Conservation (phyloP, 2,329 filamentous ascomycete genomes). For the Colletotrichum phormii region DNA sequence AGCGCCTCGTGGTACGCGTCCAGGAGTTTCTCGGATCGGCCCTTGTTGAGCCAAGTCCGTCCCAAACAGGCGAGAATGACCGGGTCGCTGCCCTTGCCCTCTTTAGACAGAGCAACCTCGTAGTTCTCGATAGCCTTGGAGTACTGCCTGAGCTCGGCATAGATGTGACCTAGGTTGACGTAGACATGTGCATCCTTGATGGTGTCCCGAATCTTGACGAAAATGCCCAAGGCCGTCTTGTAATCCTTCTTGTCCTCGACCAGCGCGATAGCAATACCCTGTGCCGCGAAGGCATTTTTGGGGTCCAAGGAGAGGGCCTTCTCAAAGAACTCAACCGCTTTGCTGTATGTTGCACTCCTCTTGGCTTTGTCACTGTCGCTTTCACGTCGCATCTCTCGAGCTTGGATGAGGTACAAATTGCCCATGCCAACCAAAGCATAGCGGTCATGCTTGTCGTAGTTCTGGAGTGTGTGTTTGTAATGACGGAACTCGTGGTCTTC, state of each 20-base stretch:
- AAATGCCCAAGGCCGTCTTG: slow-evolving; percentile 83
- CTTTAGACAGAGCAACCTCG: slow-evolving; percentile 84
- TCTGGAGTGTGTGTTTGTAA: slow-evolving; percentile 95
- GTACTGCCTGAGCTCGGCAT: slow-evolving; percentile 90
- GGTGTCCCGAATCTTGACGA: slow-evolving; percentile 91
- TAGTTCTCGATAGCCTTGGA: slow-evolving; percentile 95
- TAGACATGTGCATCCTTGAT: slow-evolving; percentile 89
- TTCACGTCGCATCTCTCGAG: slow-evolving; percentile 93
- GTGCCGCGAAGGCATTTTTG: slow-evolving; percentile 94
- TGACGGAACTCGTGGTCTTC: slow-evolving; percentile 94
- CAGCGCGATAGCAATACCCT: slow-evolving; percentile 93
- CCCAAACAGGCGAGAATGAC: slow-evolving; percentile 87
- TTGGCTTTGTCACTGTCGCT: slow-evolving; percentile 93
- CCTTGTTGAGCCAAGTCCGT: slow-evolving; percentile 87
- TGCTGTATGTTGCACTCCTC: slow-evolving; percentile 85
- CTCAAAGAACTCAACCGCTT: slow-evolving; percentile 98
- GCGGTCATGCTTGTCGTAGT: slow-evolving; percentile 97
- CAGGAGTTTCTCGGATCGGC: slow-evolving; percentile 70
- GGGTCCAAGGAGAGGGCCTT: slow-evolving; percentile 96
- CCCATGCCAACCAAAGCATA: slow-evolving; percentile 98
- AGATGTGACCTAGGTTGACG: slow-evolving; percentile 94
- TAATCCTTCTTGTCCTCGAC: slow-evolving; percentile 95
- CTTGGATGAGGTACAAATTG: slow-evolving; percentile 87
- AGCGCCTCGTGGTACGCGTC: slow-evolving; percentile 69
- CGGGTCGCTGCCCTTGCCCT: slow-evolving; percentile 78